phyloP scores from a whole-genome alignment of 2,329 filamentous ascomycete genomes.

The Reticulascus tulasneorum region DNA sequence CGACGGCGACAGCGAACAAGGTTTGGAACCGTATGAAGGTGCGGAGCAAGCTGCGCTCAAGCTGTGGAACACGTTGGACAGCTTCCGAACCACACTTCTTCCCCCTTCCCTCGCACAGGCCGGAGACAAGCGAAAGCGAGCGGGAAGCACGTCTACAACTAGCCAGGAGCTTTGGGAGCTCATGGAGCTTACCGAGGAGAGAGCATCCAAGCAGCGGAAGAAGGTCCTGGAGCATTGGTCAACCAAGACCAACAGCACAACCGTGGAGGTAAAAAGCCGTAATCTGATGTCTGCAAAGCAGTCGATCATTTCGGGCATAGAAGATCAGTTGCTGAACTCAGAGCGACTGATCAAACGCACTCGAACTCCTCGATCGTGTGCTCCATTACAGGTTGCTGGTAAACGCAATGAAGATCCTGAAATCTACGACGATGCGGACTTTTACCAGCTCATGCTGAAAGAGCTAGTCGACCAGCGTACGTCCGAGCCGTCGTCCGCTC shows the following conservation, averaged over 20 bases:
- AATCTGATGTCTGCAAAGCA: slow-evolving; percentile 54
- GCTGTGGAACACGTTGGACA: slow-evolving; percentile 77
- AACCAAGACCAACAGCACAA: slow-evolving; percentile 59
- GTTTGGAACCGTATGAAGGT: slow-evolving; percentile 58
- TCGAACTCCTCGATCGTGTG: slow-evolving; percentile 70
- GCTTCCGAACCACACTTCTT: slow-evolving; percentile 59
- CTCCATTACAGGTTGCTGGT: slow-evolving; percentile 61
- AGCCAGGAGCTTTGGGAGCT: slow-evolving; percentile 68
- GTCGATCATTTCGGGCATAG: slow-evolving; percentile 62
- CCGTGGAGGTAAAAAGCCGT: slow-evolving; percentile 50
- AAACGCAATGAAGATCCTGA: slow-evolving; percentile 53
- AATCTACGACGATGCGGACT: slow-evolving; percentile 91
- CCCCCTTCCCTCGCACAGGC: slow-evolving; percentile 32
- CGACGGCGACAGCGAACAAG: slow-evolving; percentile 32
- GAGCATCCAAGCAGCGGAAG: slow-evolving; percentile 58
- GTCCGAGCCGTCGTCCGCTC: slow-evolving; percentile 50
- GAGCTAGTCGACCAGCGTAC: slow-evolving; percentile 89
- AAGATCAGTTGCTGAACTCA: slow-evolving; percentile 62
- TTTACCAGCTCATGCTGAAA: slow-evolving; percentile 90
- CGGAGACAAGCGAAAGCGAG: slow-evolving; percentile 60
- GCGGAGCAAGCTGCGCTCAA: slow-evolving; percentile 83
- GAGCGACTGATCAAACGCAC: slow-evolving; percentile 68
- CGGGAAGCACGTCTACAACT: slow-evolving; percentile 50
- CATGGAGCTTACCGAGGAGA: slow-evolving; percentile 62
- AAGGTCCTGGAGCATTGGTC: slow-evolving; percentile 88